Base-by-base conservation (phyloP, 2,329 filamentous ascomycete genomes). In the Fusarium euwallaceae region DNA sequence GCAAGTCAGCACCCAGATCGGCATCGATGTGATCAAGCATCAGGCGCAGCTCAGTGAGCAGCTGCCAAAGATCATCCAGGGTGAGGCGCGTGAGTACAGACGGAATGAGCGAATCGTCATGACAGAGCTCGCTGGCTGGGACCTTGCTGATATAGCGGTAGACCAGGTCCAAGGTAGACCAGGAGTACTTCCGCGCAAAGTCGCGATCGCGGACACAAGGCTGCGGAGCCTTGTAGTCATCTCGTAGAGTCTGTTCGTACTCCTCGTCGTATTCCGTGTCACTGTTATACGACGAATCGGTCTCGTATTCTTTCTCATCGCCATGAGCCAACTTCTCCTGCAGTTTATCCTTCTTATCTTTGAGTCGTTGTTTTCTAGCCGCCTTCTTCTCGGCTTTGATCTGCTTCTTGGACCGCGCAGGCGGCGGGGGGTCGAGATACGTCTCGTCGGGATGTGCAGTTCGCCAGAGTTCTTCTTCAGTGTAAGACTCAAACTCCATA, bases 401-500 rank as follows among this genome's bases (percentile, higher is more conserved):
- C 12, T 70, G 66, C 8, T 71, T 59, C 36, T 71, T 73, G 3
- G 75, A 67, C 1, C 77, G 45, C 0, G 29, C 41, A 14, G 75
- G 78, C 3, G 78, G 71, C 0, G 78, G 78, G 2, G 78, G 78
- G 29, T 81, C 77, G 4, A 81, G 72, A 27, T 77, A 80, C 0
- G 74, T 76, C 66, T 80, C 79, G 11, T 75, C 74, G 2, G 77
- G 62, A 6, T 74, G 77, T 4, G 79, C 73, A 4, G 64, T 75
- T 51, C 76, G 73, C 78, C 77, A 79, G 11, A 78, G 68, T 20
- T 79, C 78, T 3, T 80, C 79, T 1, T 79, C 75, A 1, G 78
- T 72, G n/a, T 76, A 80, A 1, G 78, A 78, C 58, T 80, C 78
- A 12, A 80, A 66, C 39, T 80, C 79, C 73, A 79, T 71, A 0